Base-by-base conservation (phyloP, 2,329 filamentous ascomycete species). In the Neofusicoccum kwambonambiense region DNA sequence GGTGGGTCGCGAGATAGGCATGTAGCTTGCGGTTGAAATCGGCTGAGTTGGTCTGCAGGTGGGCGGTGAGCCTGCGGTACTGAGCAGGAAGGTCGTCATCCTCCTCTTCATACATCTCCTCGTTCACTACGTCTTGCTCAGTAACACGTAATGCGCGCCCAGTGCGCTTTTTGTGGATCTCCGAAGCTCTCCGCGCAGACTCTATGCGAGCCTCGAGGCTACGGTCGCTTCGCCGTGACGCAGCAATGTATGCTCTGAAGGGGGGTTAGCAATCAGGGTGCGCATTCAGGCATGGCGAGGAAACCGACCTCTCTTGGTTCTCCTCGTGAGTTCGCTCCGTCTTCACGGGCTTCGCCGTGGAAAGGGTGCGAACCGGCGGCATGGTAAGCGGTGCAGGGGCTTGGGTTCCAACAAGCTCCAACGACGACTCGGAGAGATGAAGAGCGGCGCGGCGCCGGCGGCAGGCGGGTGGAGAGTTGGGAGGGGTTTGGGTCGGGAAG, bases 41-140 rank as follows among this genome's bases (percentile, higher is more conserved):
- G 31, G 82, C 76, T 1, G 86, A 87, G 15, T 80, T 80, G 1
- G 85, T 89, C 69, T 87, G 83, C 65, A 90, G 79, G 70, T 89
- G 84, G 3, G 86, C 82, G 13, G 86, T 86, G 37, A 92, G 79
- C 13, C 87, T 81, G 65, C 87, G 83, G 72, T 88, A 90, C 62
- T 87, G 86, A 66, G 87, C 83, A 0, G 89, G 88, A 27, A 91
- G 75, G 64, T 93, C 90, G 70, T 96, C 91, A 62, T 96, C 93
- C 73, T 96, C 91, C 76, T 97, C 93, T 73, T 97, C 93, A 74
- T 97, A 97, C 92, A 97, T 96, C 75, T 96, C 92, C 75, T 97
- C 93, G 68, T 92, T 93, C 70, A 90, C 82, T 12, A 97, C 93
- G 78, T 95, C 93, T 72, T 95, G 86, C 76, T 93, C 90, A 31